Evolutionary conservation across 768 basidiomycete species (phyloP).

Genomic region (Pisolithus microcarpus): DNA sequence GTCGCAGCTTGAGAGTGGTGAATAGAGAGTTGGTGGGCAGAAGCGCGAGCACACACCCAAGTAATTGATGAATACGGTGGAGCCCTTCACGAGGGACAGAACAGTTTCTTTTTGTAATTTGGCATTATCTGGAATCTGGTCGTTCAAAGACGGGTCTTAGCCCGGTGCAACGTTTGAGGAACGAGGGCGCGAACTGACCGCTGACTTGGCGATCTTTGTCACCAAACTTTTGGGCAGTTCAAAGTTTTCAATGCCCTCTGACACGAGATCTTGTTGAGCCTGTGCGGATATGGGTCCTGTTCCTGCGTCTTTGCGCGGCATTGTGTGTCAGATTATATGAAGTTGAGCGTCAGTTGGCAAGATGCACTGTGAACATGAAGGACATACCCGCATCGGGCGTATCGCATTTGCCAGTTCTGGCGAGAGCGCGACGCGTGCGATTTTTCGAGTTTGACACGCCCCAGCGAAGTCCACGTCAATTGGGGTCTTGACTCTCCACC

Average conservation of each 20-base stretch:
- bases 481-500: too few relatives aligned
- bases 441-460: too few relatives aligned
- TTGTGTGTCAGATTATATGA: conserved; percentile 23
- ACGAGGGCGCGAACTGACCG: conserved; percentile 42
- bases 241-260: conserved; percentile 83
- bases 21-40: neutral
- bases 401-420: too few relatives aligned
- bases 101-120: conserved; percentile 91
- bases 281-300: conserved; percentile 57
- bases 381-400: too few relatives aligned
- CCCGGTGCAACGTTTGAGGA: neutral
- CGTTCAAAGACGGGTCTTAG: neutral
- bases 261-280: conserved; percentile 71
- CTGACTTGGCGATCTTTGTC: conserved; percentile 78
- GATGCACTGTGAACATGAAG: too few relatives aligned
- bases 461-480: too few relatives aligned
- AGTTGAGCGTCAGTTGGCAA: too few relatives aligned
- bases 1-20: conserved; percentile 34
- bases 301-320: conserved; percentile 65
- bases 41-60: conserved; percentile 48
- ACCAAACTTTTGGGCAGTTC: conserved; percentile 82
- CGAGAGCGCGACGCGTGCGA: too few relatives aligned
- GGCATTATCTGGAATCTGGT: conserved; percentile 72
- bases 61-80: conserved; percentile 94
- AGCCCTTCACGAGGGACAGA: conserved; percentile 75